These are phyloP conservation scores for Termitomyces sp. DNA, from an alignment of 768 basidiomycete species.

Conservation along the genomic window DNA sequence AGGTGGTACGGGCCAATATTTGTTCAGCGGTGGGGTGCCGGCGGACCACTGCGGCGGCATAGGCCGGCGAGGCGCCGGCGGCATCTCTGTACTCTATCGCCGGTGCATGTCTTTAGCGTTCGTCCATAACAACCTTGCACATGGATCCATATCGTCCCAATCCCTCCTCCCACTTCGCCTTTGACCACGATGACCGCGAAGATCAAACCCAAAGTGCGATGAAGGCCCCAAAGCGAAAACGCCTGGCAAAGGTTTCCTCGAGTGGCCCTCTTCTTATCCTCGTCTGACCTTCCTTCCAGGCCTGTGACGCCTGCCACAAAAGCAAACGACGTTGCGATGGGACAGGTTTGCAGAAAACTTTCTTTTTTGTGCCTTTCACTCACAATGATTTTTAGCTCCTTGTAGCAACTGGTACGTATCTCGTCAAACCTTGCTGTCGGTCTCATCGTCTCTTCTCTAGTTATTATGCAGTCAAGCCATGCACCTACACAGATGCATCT, in stretches of 20 bases:
- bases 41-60: constrained; percentile 18
- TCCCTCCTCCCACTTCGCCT: constrained; percentile 16
- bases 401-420: constrained; percentile 71
- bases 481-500: constrained; percentile 75
- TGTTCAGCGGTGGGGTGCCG: constrained; percentile 11
- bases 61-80: constrained; percentile 25
- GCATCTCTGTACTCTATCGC: constrained; percentile 21
- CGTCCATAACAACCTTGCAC: constrained; percentile 16
- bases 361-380: constrained; percentile 9
- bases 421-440: constrained; percentile 8
- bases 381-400: constrained; percentile 42
- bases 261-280: neutral
- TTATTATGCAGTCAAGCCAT: constrained; percentile 76
- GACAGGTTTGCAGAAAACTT: constrained; percentile 45
- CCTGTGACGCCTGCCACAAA: constrained; percentile 83
- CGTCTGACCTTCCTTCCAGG: constrained; percentile 25
- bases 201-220: constrained; percentile 28
- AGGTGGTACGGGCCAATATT: neutral
- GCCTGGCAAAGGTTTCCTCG: constrained; percentile 41
- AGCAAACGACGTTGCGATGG: constrained; percentile 83
- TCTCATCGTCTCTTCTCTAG: constrained; percentile 30
- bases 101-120: constrained; percentile 16
- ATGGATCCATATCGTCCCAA: constrained; percentile 34
- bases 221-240: constrained; percentile 49
- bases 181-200: constrained; percentile 24